Percentiles rank a stretch among this genome's conserved stretches.
Conservation (phyloP, 2,329 filamentous ascomycete genomes). For the Penicillium sp. region DNA sequence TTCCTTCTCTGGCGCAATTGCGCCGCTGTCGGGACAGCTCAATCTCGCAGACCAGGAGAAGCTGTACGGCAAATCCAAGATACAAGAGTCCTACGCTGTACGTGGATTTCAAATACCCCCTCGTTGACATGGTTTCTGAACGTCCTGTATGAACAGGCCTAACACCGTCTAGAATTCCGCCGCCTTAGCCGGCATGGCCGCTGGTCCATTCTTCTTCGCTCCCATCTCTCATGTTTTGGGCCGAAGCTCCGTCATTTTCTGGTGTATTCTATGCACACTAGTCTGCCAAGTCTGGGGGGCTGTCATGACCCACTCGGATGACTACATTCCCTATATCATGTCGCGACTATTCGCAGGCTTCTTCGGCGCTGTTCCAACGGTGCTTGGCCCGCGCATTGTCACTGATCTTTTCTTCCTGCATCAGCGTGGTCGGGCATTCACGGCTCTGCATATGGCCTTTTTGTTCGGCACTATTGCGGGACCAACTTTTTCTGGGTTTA, state of each 20-base stretch:
- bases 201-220: constrained; percentile 40
- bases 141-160: not conserved
- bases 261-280: constrained; percentile 37
- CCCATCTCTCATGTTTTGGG: constrained; percentile 38
- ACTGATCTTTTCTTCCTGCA: constrained; percentile 47
- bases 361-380: constrained; percentile 39
- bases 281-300: constrained; percentile 40
- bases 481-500: constrained; percentile 43
- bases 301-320: constrained; percentile 32
- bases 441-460: constrained; percentile 35
- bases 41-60: constrained; percentile 36
- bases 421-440: constrained; percentile 43
- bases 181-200: constrained; percentile 40
- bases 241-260: constrained; percentile 41
- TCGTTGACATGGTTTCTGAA: not conserved
- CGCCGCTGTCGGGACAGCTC: constrained; percentile 37
- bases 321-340: constrained; percentile 39
- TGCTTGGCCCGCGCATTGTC: constrained; percentile 42
- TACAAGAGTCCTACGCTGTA: constrained; percentile 35
- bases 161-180: constrained; percentile 30
- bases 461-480: constrained; percentile 39
- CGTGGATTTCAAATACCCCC: not conserved
- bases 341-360: constrained; percentile 43
- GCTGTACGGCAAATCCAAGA: constrained; percentile 33
- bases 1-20: constrained; percentile 36